These are phyloP conservation scores for Termitomyces sp. DNA, from an alignment of 768 basidiomycete species.

Conservation along the genomic window DNA sequence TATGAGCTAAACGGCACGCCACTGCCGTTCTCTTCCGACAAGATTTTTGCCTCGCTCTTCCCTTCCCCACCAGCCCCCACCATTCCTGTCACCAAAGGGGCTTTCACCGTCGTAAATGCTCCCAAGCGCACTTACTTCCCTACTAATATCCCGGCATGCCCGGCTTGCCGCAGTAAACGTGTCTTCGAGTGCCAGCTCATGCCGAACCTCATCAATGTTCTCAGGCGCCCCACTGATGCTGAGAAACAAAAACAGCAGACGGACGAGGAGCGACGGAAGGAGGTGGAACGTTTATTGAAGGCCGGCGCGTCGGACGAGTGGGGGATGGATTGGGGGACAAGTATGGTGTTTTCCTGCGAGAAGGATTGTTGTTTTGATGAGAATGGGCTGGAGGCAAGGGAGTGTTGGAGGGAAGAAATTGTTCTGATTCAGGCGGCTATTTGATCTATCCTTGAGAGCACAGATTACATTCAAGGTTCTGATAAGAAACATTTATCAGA, in stretches of 20 bases:
- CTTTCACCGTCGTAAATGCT: constrained; percentile 47
- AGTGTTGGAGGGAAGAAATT: constrained; percentile 68
- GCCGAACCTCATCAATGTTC: constrained; percentile 85
- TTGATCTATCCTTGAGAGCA: constrained; percentile 18
- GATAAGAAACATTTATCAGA: not conserved
- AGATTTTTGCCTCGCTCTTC: constrained; percentile 69
- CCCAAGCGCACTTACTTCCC: constrained; percentile 51
- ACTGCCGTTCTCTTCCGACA: constrained; percentile 79
- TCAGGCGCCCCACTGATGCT: constrained; percentile 32
- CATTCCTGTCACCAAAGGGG: constrained; percentile 54
- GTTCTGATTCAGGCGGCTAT: constrained; percentile 77
- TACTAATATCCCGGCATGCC: constrained; percentile 54
- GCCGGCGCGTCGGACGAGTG: constrained; percentile 30
- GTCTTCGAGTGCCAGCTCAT: constrained; percentile 94
- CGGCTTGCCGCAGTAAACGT: constrained; percentile 57
- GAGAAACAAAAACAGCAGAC: constrained; percentile 31
- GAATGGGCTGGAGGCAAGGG: constrained; percentile 33
- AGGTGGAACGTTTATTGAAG: constrained; percentile 51
- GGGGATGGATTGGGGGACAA: constrained; percentile 95
- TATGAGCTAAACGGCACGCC: constrained; percentile 88
- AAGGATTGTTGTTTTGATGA: constrained; percentile 63
- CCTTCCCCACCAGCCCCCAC: constrained; percentile 40
- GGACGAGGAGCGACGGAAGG: constrained; percentile 66
- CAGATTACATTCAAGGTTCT: not conserved
- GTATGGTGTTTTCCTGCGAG: constrained; percentile 83